Evolutionary conservation across 2,329 filamentous ascomycete genomes (phyloP), one percentile per base, ranked within the genome.

Genomic region (Botrytis medusae): DNA sequence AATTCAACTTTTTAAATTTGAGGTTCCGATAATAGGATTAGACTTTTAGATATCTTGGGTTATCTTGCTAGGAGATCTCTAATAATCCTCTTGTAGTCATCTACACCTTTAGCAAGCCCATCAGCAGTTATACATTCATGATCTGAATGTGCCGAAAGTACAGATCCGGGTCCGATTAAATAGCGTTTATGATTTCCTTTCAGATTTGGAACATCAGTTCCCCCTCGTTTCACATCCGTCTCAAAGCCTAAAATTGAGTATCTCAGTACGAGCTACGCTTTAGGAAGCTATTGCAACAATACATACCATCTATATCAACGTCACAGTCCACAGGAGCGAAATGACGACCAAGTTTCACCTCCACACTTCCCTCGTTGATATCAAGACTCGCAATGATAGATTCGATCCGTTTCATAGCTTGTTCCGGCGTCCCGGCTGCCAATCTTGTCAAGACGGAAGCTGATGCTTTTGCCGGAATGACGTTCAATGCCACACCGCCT

Each of bases 401-500:
- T 46, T 70, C 42, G 34, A 70, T 62, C 14, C 42, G 37, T n/a
- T 34, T 46, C 29, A 70, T 70, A 22, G 42, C 57, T 46, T 62
- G 20, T n/a, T 70, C 12, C 2, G 68, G 57, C 22, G 42, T 62
- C 4, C 69, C 69, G 14, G 57, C 59, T 37, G 44, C 69, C 25
- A 71, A 9, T 62, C 59, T 62, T 46, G 69, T 71, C 44, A 71
- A 48, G 7, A 63, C 32, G 7, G 25, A 37, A 51, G 69, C 69
- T 20, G 69, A 63, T 22, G 69, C 69, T 29, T 42, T 48, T 46
- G 92, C 91, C 0, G 95, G 89, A 37, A 98, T 93, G 2, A 98
- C 94, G 77, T 98, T 98, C 0, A 86, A 85, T 0, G 95, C 95
- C 0, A 97, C 91, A 9, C 95, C 95, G 20, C 93, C 95, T 1